Base-by-base conservation (phyloP, 2,329 filamentous ascomycete genomes). In the Aschersonia sp. region DNA sequence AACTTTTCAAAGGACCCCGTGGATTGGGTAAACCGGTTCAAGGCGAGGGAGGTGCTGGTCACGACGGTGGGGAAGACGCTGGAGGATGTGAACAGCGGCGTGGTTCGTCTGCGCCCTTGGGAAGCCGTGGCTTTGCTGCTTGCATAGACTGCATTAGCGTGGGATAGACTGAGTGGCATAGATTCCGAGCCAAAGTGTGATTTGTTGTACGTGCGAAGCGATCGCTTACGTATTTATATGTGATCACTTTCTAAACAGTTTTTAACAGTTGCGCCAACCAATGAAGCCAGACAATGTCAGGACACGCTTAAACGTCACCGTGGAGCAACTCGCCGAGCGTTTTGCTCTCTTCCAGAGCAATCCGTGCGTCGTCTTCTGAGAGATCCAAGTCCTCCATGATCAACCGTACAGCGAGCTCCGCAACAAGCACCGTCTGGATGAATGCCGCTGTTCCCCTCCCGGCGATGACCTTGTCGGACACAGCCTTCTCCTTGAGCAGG, bases 341-440 rank as follows among this genome's bases (percentile, higher is more conserved):
- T 54, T 75, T 77, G 60, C 85, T 88, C 52, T 84, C 76, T 52
- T 73, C 67, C 57, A 91, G 63, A 28, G 89, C 77, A 30, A 64
- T 62, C 53, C 69, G 65, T 20, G 75, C 75, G 50, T 68, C 61
- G 5, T 61, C 59, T 43, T 64, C 62, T 3, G 55, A 59, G 29
- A 74, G 65, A 2, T 53, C 50, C 70, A 79, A 73, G 51, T 79
- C 77, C 54, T 80, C 73, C 63, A 70, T 72, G 51, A 79, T 75
- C 46, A 80, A 62, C 51, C 63, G 66, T 38, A 74, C 66, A 30
- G 73, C 69, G 53, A 79, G 59, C 60, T 94, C 89, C 0, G 86
- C 85, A 30, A 94, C 85, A 51, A 94, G 66, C 1, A 91, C 85
- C 1, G 73, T 71, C 62, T 89, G 83, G 2, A 89, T 78, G 56